Percentiles rank a stretch among this genome's conserved stretches.
phyloP scores from a whole-genome alignment of 805 yeast genomes.

The Metschnikowia anglica region DNA sequence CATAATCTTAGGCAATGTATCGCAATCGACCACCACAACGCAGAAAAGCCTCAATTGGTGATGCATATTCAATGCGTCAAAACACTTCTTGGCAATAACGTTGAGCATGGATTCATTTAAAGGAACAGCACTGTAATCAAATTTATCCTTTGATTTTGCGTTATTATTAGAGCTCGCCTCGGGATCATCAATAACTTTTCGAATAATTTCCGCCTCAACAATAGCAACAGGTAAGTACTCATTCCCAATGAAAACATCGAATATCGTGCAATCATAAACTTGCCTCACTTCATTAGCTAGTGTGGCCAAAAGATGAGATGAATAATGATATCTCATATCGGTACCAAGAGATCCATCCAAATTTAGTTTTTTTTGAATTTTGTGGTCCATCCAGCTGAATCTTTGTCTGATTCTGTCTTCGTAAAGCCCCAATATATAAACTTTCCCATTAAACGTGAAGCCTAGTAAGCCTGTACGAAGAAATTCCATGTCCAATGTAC shows the following conservation, averaged over 20 bases:
- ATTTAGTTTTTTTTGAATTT: constrained; percentile 29
- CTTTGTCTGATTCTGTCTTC: constrained; percentile 88
- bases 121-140: constrained; percentile 39
- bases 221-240: constrained; percentile 84
- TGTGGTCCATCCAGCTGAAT: constrained; percentile 62
- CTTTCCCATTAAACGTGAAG: constrained; percentile 80
- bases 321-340: constrained; percentile 67
- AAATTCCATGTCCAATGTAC: constrained; percentile 71
- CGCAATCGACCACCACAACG: constrained; percentile 74
- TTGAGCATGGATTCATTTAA: constrained; percentile 44
- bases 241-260: constrained; percentile 75
- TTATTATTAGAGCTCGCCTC: constrained; percentile 21
- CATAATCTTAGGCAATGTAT: constrained; percentile 78
- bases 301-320: constrained; percentile 83
- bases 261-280: constrained; percentile 87
- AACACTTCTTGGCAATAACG: constrained; percentile 44
- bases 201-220: constrained; percentile 62
- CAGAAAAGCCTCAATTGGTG: constrained; percentile 82
- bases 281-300: constrained; percentile 77
- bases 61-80: constrained; percentile 39
- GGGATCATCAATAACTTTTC: constrained; percentile 37
- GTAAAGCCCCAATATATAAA: constrained; percentile 82
- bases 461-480: constrained; percentile 90
- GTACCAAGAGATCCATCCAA: constrained; percentile 36
- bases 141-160: constrained; percentile 17